Evolutionary conservation across 805 yeast species (phyloP), one percentile per base, ranked within the genome.

Genomic region (Cyberlindnera lachancei): DNA sequence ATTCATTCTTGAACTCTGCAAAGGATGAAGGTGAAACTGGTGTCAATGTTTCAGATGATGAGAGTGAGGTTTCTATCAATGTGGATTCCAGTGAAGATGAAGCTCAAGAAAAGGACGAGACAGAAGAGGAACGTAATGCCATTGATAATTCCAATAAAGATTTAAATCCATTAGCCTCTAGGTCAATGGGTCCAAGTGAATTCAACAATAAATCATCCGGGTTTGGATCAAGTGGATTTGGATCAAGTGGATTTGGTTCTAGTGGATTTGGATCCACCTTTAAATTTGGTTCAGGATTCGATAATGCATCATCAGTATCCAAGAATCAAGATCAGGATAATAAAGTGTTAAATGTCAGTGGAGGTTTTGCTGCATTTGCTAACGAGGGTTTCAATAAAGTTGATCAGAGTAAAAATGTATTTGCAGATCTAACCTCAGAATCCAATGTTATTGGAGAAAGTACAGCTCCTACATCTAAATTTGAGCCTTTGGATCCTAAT

Each of bases 101-200:
- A 13, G 8, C 15, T 24, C 11, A 14, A 24, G 18, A 42, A 11
- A 38, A 33, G 8, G 38, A 30, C 4, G 34, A 32, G 4, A 38
- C 35, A 7, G 35, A 24, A 5, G 39, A 31, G 2, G 31, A 20
- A 11, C 4, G 16, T 7, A 12, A 15, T 13, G 15, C 16, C 9
- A 12, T 16, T 7, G 16, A 24, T 4, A 24, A 7, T 14, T n/a
- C 16, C 4, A n/a, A 7, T 8, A 19, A 7, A 8, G 21, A 19
- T 16, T 16, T 18, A 10, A 16, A 15, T 13, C 14, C 28, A 15
- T 10, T 11, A 5, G 20, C 20, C 7, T 8, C 12, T 13, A 16
- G 16, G 10, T 24, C 15, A 6, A 22, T 17, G 13, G 34, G 31
- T 11, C 36, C 36, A 25, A 28, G 33, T 4, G 12, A 2, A 29